Evolutionary conservation across 2,329 filamentous ascomycete genomes (phyloP).

Genomic region (Grosmannia serpens): DNA sequence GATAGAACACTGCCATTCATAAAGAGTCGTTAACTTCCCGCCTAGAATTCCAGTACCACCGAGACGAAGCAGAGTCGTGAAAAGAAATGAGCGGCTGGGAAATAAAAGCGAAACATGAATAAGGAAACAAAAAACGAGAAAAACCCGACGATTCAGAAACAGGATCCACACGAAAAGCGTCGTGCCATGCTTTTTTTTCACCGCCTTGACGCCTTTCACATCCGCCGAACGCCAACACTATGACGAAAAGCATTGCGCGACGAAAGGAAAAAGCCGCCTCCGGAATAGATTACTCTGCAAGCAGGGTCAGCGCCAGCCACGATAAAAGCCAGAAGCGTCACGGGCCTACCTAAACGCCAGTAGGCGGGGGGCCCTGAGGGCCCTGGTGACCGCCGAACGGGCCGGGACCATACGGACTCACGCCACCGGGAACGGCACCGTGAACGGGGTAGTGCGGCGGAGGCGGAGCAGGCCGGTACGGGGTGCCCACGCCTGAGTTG

Average conservation of each 20-base stretch:
- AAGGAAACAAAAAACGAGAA: slow-evolving; percentile 3
- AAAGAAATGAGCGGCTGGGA: slow-evolving; percentile 1
- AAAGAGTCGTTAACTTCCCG: slow-evolving; percentile 6
- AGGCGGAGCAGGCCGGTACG: slow-evolving; percentile 82
- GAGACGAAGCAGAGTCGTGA: background rate
- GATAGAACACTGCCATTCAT: slow-evolving; percentile 6
- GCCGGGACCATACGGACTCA: slow-evolving; percentile 33
- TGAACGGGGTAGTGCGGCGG: slow-evolving; percentile 39
- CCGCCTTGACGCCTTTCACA: slow-evolving; percentile 12
- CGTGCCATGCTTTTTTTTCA: slow-evolving; percentile 8
- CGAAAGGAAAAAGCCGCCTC: slow-evolving; percentile 10
- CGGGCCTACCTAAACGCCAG: slow-evolving; percentile 11
- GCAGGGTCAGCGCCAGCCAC: background rate
- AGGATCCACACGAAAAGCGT: slow-evolving; percentile 7
- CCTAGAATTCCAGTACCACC: slow-evolving; percentile 3
- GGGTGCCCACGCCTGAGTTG: slow-evolving; percentile 96
- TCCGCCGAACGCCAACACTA: slow-evolving; percentile 15
- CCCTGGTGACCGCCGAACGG: slow-evolving; percentile 36
- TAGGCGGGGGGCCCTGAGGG: slow-evolving; percentile 17
- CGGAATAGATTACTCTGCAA: slow-evolving; percentile 1
- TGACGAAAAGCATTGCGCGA: slow-evolving; percentile 15
- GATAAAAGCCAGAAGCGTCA: background rate
- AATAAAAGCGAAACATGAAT: slow-evolving; percentile 2
- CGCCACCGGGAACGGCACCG: slow-evolving; percentile 18
- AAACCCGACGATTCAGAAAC: slow-evolving; percentile 4